Evolutionary conservation across 192 early-diverging fungal species (phyloP).

Genomic region (Chytriomyces sp.): DNA sequence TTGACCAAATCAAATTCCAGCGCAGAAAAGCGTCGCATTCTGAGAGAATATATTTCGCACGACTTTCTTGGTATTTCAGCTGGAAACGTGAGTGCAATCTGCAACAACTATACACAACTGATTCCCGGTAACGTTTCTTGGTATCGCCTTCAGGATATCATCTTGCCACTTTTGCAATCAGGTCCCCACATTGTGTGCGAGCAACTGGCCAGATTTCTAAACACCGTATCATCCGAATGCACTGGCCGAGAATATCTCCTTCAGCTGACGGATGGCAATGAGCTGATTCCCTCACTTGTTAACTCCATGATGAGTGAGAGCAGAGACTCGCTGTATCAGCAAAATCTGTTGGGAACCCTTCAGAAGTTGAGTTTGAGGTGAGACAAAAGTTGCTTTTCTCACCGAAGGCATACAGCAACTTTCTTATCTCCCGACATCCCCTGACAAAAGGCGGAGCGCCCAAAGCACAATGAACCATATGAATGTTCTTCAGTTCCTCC

Average conservation of each 20-base stretch:
- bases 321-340: constrained; percentile 36
- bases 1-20: constrained; percentile 9
- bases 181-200: constrained; percentile 31
- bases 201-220: constrained; percentile 46
- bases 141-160: not conserved
- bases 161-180: constrained; percentile 17
- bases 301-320: constrained; percentile 34
- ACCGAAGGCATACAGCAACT: too few relatives aligned
- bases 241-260: constrained; percentile 53
- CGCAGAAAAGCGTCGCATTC: constrained; percentile 21
- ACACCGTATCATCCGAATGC: constrained; percentile 47
- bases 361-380: constrained; percentile 59
- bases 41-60: constrained; percentile 33
- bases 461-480: constrained; percentile 51
- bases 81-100: constrained; percentile 6
- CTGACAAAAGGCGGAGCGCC: constrained; percentile 41
- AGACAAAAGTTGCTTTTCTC: too few relatives aligned
- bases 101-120: not conserved
- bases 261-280: not conserved
- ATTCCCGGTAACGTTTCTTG: not conserved
- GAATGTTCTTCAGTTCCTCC: constrained; percentile 45
- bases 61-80: constrained; percentile 42
- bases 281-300: constrained; percentile 41
- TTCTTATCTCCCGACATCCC: too few relatives aligned
- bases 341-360: constrained; percentile 52